Evolutionary conservation across 345 rosid species (phyloP), one percentile per base, ranked within the genome.

Genomic region (Eucalyptus marginata): DNA sequence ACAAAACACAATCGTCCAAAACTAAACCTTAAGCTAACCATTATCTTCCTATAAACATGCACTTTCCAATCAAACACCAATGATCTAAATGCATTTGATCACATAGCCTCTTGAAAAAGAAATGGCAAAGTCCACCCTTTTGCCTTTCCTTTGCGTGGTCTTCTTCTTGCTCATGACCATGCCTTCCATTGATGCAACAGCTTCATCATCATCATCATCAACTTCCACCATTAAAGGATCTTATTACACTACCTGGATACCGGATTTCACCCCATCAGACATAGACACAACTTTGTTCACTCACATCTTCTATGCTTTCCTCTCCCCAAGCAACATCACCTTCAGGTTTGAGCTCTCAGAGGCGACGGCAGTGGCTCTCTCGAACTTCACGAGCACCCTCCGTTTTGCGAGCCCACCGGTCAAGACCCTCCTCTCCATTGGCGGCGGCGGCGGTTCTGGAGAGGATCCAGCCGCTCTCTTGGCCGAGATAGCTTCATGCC

Each of bases 231-330:
- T 95, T 64, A 94, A 92, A 88, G 95, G 91, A 11, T 94, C 92
- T 89, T 94, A 95, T 84, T 94, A 92, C 90, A 95, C 96, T 46
- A 90, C 94, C 15, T 92, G 93, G 95, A 47, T 88, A 14, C 31
- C 4, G 43, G 86, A 46, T 9, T 90, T 93, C n/a, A 93, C 93
- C 15, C 96, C 97, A 22, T 90, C 93, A 15, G 90, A 89, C 88
- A 93, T 93, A 40, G 87, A 93, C 88, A 94, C 97, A 27, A 64
- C 90, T 54, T 66, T 93, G 87, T 95, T 93, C 89, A 94, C 96
- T 14, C 97, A 95, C 89, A 71, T 95, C 83, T 91, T 89, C 91
- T 94, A 92, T 58, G 95, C 96, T 44, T 95, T 95, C 83, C 94
- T 95, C 93, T 46, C 62, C 49, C 97, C 96, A 22, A 93, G 88